Percentiles rank a stretch among this genome's conserved stretches.
These are phyloP conservation scores for Phaeosphaeria sp. DNA, from an alignment of 2,329 filamentous ascomycete genomes.

Conservation along the genomic window DNA sequence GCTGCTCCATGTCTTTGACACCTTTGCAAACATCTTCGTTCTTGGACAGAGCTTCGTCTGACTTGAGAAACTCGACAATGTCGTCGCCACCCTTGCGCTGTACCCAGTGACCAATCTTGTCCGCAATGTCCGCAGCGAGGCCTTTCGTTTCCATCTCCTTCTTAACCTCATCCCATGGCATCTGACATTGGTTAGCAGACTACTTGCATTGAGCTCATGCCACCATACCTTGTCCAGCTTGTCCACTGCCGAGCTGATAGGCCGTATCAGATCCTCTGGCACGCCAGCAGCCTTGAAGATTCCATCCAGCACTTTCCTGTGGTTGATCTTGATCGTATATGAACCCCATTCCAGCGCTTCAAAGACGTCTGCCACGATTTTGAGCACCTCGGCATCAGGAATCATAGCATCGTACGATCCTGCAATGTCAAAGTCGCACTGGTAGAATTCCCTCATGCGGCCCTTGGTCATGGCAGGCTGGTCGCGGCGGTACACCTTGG, in stretches of 20 bases:
- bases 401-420: conserved; percentile 86
- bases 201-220: neutral
- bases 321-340: conserved; percentile 92
- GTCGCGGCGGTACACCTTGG: conserved; percentile 85
- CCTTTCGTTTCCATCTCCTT: conserved; percentile 97
- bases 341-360: conserved; percentile 76
- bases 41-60: conserved; percentile 53
- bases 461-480: conserved; percentile 84
- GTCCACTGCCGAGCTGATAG: conserved; percentile 91
- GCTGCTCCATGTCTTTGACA: conserved; percentile 77
- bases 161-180: conserved; percentile 84
- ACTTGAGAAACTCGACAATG: conserved; percentile 60
- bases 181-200: conserved; percentile 33
- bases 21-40: conserved; percentile 75
- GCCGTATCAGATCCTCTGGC: conserved; percentile 81
- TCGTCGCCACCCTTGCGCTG: conserved; percentile 76
- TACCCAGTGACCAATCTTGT: conserved; percentile 88
- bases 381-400: conserved; percentile 86
- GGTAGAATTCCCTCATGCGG: conserved; percentile 94
- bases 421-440: conserved; percentile 96
- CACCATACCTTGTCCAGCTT: conserved; percentile 82
- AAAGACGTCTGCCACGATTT: conserved; percentile 86
- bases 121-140: conserved; percentile 75
- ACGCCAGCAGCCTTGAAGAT: conserved; percentile 92
- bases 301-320: conserved; percentile 91